Conservation (phyloP, 805 yeast species). For the Suhomyces emberorum region DNA sequence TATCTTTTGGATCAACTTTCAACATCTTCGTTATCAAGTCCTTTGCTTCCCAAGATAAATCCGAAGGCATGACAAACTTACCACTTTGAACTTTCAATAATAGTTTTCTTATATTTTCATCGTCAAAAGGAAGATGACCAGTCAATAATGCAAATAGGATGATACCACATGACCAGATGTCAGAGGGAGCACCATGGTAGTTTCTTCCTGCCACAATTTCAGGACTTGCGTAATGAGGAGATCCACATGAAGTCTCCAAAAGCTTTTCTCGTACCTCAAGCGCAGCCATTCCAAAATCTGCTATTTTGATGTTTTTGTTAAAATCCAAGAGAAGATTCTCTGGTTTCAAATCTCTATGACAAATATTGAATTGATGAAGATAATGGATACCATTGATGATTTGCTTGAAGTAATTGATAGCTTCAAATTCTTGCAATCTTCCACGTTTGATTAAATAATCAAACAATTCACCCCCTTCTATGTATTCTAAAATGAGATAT, state of each 20-base stretch:
- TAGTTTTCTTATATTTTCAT: constrained; percentile 85
- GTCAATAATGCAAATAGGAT: constrained; percentile 90
- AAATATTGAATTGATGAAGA: constrained; percentile 82
- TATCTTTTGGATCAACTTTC: constrained; percentile 71
- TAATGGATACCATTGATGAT: constrained; percentile 79
- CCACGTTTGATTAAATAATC: constrained; percentile 89
- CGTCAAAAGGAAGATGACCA: constrained; percentile 95
- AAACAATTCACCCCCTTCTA: constrained; percentile 95
- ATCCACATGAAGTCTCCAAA: constrained; percentile 93
- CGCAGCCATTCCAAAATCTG: constrained; percentile 99
- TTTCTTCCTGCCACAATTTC: constrained; percentile 94
- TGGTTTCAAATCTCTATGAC: constrained; percentile 85
- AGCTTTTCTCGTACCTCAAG: constrained; percentile 77
- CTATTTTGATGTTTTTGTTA: constrained; percentile 86
- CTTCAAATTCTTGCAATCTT: constrained; percentile 83
- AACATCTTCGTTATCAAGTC: constrained; percentile 82
- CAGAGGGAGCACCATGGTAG: constrained; percentile 96
- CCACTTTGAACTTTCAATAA: constrained; percentile 91
- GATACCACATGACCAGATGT: constrained; percentile 98
- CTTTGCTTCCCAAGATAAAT: constrained; percentile 77
- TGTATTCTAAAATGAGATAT: constrained; percentile 88
- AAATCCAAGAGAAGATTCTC: constrained; percentile 78
- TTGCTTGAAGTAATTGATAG: constrained; percentile 84
- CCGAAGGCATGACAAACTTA: constrained; percentile 75
- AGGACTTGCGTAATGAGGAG: constrained; percentile 98